Evolutionary conservation across 2,329 filamentous ascomycete species (phyloP), one percentile per base, ranked within the genome.

Genomic region (Arthrobotrys iridis): DNA sequence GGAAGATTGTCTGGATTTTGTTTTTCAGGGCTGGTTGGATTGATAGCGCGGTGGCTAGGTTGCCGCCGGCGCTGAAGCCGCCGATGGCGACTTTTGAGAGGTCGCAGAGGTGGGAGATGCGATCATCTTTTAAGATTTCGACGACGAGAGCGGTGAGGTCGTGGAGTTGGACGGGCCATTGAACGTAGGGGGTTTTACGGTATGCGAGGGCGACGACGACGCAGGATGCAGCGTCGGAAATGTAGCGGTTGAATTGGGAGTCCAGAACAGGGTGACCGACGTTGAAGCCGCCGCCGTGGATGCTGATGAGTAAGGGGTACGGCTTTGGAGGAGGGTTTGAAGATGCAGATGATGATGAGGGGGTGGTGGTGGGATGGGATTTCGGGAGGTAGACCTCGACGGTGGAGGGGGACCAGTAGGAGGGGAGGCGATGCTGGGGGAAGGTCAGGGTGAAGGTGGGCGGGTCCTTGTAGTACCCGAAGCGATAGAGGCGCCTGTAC

Each of bases 41-140:
- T 22, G 62, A 18, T 4, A 67, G n/a, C 1, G 60, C 70, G 8
- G 62, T 67, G 11, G 70, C 55, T 2, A 87, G 80, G 77, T 86
- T 87, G 1, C 83, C 86, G 24, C 86, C 86, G 0, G 86, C 85
- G 33, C 84, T 85, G 80, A 85, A 87, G 7, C 86, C 86, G 0
- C 81, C 82, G 0, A 87, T 74, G 0, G 83, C 82, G 3, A 86
- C 81, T 20, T 80, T 80, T 1, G 77, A 60, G 5, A 78, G 77
- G 79, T 87, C 84, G 76, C 87, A 82, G 0, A 88, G 82, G 0
- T 80, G 78, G 0, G 78, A 26, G 20, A 74, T 62, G 1, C 70
- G 62, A 4, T 58, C 48, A 79, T 87, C 85, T 4, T 80, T 78
- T 7, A 87, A 81, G 8, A 85, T 80, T 7, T 83, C 82, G 18